Conservation (phyloP, 2,329 filamentous ascomycete genomes). For the Botrytis cinerea region DNA sequence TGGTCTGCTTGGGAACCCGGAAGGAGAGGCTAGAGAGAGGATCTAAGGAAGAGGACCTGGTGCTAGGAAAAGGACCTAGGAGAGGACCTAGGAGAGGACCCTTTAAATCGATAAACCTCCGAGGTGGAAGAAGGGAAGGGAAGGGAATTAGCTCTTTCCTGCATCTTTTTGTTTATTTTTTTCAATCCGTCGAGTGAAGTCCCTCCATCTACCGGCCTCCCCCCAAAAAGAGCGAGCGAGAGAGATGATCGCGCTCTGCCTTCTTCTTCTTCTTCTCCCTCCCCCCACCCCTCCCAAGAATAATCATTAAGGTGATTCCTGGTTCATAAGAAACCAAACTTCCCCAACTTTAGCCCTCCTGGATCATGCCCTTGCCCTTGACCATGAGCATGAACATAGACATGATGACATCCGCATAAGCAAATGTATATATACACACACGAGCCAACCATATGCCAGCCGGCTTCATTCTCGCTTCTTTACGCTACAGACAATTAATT, state of each 20-base stretch:
- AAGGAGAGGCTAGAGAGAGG: no score
- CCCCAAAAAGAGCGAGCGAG: no score
- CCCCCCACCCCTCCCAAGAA: not conserved
- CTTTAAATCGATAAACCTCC: conserved; percentile 12
- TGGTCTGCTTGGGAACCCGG: not conserved
- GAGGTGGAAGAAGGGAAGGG: conserved; percentile 1
- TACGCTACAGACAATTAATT: not conserved
- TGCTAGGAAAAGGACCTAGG: not conserved
- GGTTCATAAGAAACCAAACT: not conserved
- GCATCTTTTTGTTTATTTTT: not conserved
- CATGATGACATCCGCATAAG: conserved; percentile 13
- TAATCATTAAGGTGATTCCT: not conserved
- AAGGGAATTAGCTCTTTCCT: not conserved
- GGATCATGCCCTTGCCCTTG: not conserved
- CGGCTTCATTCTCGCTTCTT: conserved; percentile 3
- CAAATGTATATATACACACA: not conserved
- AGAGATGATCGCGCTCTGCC: not conserved
- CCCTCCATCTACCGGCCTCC: conserved; percentile 4
- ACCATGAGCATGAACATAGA: not conserved
- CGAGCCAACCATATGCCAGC: not conserved
- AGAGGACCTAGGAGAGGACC: not conserved
- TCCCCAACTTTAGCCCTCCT: not conserved
- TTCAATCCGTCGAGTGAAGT: not conserved
- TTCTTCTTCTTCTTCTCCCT: no score
- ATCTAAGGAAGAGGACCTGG: no score